Base-by-base conservation (phyloP, 2,329 filamentous ascomycete species). In the Penicillium sp. region DNA sequence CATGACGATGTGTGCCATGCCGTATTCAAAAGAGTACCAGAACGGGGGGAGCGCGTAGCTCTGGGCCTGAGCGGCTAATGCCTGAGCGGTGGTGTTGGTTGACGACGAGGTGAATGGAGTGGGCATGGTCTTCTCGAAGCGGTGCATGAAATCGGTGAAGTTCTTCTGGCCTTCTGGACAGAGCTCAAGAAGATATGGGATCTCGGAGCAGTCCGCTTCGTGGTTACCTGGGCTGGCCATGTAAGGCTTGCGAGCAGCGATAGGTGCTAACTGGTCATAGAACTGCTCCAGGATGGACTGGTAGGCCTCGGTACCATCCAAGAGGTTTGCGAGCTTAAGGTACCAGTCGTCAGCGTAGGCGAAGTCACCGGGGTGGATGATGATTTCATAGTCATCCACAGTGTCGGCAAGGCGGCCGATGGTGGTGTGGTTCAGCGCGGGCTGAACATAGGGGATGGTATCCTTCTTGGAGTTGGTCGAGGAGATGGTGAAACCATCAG, bases 1-100 rank as follows among this genome's bases (percentile, higher is more conserved):
- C 80, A 83, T 82, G 35, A 79, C 72, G 52, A 83, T 68, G 66
- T 85, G 83, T 1, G 73, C 76, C 79, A 84, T 81, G 57, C 83
- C 83, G 67, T 85, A 84, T 58, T 85, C 83, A 64, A 85, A 86
- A 0, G 80, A 83, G 72, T 83, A 85, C 83, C 83, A 85, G 64
- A 84, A 84, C 0, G 82, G 80, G 16, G 82, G 80, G n/a, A 80
- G 75, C 5, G 81, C 72, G 9, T 82, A 73, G 39, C 66, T 24
- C 22, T 67, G 62, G 1, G 83, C 82, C 62, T 76, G 77, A 57
- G 77, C 76, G 45, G 82, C 81, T 24, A 70, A 71, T 3, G 76
- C 59, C 45, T 75, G 75, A 1, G 81, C 81, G 0, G 69, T 68
- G 2, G 60, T 65, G 66, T 77, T 72, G 10, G 69, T 53, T 0